Conservation (phyloP, 331 rosid genomes). For the Pyracantha coccinea region DNA sequence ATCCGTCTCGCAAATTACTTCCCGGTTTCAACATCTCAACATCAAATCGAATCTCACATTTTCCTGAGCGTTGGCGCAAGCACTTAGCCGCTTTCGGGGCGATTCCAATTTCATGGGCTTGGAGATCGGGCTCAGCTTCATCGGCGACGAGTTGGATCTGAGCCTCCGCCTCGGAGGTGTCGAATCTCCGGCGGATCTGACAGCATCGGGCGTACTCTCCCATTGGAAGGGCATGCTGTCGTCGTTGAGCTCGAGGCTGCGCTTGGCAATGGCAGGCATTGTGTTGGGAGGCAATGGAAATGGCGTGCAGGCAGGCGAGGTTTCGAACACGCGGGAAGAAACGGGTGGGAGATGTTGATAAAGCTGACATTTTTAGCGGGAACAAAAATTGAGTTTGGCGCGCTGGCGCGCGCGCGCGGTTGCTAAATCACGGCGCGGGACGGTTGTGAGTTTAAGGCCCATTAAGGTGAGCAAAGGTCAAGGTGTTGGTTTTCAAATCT, state of each 20-base stretch:
- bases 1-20: neutral
- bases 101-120: slow-evolving; percentile 35
- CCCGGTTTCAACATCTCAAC: neutral
- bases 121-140: slow-evolving; percentile 18
- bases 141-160: slow-evolving; percentile 40
- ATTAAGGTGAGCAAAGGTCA: no score
- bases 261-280: slow-evolving; percentile 45
- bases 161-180: slow-evolving; percentile 48
- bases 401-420: neutral
- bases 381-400: neutral
- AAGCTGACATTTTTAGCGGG: neutral
- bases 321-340: neutral
- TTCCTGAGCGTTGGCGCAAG: slow-evolving; percentile 11
- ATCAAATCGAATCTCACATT: slow-evolving; percentile 13
- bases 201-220: neutral
- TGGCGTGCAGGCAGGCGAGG: neutral
- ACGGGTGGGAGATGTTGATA: neutral
- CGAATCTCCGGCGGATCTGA: slow-evolving; percentile 7
- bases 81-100: slow-evolving; percentile 28
- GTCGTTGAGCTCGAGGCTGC: neutral
- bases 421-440: neutral
- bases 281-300: neutral
- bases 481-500: no score
- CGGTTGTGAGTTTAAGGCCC: no score
- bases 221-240: neutral